Conservation (phyloP, 192 early-diverging fungal species). For the Rhizoclosmatium globosum region DNA sequence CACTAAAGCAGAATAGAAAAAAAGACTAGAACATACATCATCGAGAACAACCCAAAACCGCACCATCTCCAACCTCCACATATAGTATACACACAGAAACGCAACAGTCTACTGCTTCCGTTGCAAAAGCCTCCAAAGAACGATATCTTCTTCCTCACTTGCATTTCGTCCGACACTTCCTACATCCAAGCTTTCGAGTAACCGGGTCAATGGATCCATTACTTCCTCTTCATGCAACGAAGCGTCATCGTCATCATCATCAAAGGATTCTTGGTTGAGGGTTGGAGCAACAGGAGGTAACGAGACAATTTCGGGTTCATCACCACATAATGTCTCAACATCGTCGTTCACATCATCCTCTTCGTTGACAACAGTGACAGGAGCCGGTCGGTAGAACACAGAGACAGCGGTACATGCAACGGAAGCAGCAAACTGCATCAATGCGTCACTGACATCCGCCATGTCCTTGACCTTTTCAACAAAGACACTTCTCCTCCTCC, state of each 20-base stretch:
- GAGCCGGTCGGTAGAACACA: background rate
- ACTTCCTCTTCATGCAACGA: background rate
- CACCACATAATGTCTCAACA: constrained; percentile 8
- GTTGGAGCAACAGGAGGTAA: background rate
- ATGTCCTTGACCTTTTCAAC: background rate
- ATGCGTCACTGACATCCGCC: background rate
- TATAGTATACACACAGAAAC: too few species aligned
- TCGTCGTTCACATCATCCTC: background rate
- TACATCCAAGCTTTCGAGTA: background rate
- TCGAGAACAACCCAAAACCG: too few species aligned
- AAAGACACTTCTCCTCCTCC: background rate
- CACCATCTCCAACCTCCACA: too few species aligned
- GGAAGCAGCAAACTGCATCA: too few species aligned
- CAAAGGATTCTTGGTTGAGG: background rate
- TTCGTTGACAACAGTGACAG: background rate
- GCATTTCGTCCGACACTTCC: background rate
- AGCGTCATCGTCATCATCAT: constrained; percentile 5
- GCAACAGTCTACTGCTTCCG: too few species aligned
- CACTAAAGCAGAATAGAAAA: too few species aligned
- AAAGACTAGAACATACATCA: too few species aligned
- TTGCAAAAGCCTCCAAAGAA: too few species aligned
- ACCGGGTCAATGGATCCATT: background rate
- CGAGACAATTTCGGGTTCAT: background rate
- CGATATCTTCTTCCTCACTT: too few species aligned
- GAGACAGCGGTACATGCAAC: background rate